Base-by-base conservation (phyloP, 441 rosid genomes). In the Rhodomyrtus psidioides region DNA sequence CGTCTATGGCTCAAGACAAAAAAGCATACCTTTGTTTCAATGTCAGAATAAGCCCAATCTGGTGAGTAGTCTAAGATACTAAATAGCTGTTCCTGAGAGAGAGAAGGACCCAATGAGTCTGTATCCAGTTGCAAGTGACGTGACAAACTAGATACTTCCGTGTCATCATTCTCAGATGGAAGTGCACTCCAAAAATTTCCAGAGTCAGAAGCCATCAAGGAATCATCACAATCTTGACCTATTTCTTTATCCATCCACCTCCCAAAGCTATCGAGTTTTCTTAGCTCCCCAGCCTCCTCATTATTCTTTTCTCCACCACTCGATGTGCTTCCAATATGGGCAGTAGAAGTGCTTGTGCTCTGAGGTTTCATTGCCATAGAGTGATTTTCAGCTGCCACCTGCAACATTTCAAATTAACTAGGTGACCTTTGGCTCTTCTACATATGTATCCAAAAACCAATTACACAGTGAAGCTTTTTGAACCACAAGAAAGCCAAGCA, bases 201-300 rank as follows among this genome's bases (percentile, higher is more conserved):
- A 70, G 96, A 94, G 88, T 90, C 94, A 34, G 95, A 92, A 60
- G 95, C 94, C 93, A 94, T 90, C 86, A 93, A 86, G 55, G 96
- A 92, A 86, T 92, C 92, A 88, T 91, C 91, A 87, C 92, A 92
- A 87, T 91, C 96, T 84, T 87, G 90, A 55, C 93, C 95, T 70
- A 93, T 89, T 88, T 93, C 95, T 91, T 87, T 90, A 88, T 92
- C 93, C 93, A 93, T 91, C 97, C 96, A 93, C 85, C 95, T 90
- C 15, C 94, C 94, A 83, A 94, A 93, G 88, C 94, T 93, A 84
- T 94, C 96, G 70, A 92, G 93, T 88, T 93, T 91, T 85, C 91
- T 93, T 59, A 93, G 90, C 89, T 90, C 90, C 76, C 90, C 91
- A 6, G 62, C 57, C 88, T 89, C 91, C 83, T 81, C 86, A 57